Evolutionary conservation across 306 rosid species (phyloP).

Genomic region (Albizia julibrissin): DNA sequence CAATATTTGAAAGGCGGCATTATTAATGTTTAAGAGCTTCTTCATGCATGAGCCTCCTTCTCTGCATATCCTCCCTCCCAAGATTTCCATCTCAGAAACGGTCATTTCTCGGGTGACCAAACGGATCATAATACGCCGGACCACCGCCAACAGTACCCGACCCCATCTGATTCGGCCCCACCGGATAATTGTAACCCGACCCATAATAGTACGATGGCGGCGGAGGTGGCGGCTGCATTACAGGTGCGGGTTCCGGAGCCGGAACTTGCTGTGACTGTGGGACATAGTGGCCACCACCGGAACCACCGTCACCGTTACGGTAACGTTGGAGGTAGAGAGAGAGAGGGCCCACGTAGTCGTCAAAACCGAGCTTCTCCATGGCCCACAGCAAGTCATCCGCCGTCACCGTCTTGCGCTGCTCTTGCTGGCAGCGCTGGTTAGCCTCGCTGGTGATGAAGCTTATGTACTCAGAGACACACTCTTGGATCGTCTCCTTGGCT

Average conservation of each 20-base stretch:
- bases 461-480: constrained; percentile 64
- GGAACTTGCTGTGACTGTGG: background rate
- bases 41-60: background rate
- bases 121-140: background rate
- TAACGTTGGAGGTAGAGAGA: constrained; percentile 41
- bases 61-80: background rate
- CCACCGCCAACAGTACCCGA: background rate
- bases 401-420: constrained; percentile 64
- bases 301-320: constrained; percentile 38
- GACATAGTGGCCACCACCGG: background rate
- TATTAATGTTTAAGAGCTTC: background rate
- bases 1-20: background rate
- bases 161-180: background rate
- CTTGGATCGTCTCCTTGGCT: constrained; percentile 66
- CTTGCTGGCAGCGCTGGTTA: constrained; percentile 56
- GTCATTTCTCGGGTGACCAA: background rate
- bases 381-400: constrained; percentile 70
- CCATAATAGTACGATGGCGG: background rate
- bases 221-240: background rate
- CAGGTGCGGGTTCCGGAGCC: too few relatives aligned
- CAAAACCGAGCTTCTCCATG: constrained; percentile 59
- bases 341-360: constrained; percentile 53
- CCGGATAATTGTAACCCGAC: background rate
- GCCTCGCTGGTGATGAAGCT: constrained; percentile 71
- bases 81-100: background rate